Evolutionary conservation across 768 basidiomycete genomes (phyloP), one percentile per base, ranked within the genome.

Genomic region (Porphyrellus cyaneotinctus): DNA sequence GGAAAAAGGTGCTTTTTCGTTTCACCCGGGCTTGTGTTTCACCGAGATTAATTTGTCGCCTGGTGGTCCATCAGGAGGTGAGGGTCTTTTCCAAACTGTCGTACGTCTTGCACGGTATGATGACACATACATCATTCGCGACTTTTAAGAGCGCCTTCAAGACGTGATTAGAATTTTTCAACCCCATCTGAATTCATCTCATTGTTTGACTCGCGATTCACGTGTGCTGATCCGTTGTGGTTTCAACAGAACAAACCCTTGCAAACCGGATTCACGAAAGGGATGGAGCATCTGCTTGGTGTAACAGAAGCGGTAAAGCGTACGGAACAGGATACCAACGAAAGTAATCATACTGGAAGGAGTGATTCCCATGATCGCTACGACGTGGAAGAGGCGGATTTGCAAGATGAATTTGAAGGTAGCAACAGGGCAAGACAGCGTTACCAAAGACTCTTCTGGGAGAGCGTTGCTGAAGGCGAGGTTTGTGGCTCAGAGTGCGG

Each of bases 241-340:
- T 22, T 52, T 54, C 37, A 18, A 26, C 58, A 91, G 88, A 75
- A 74, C 35, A 82, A 82, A 63, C 67, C 72, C 4, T 62, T 94
- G 6, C 93, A 97, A 73, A 87, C 82, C 0, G 89, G 90, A 10
- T 92, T 95, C 69, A 78, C 75, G 8, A 64, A 68, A 39, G 90
- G 87, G 17, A 97, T 97, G 93, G 92, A 97, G 61, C 70, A 71
- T 36, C 67, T 90, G 6, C 75, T 97, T 26, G 86, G 82, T 35
- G 82, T 88, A n/a, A 70, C 54, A 15, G 54, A 67, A 35, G 32
- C 37, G 67, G 20, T 57, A 57, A 31, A 64, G 61, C 48, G 53
- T 43, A 46, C 24, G 20, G 41, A 45, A 23, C 39, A 45, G 42
- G 53, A 54, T 15, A 26, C 15, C 12, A 5, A 53, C 15, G 51